Conservation (phyloP, 768 basidiomycete species). For the Sarcomyxa edulis region DNA sequence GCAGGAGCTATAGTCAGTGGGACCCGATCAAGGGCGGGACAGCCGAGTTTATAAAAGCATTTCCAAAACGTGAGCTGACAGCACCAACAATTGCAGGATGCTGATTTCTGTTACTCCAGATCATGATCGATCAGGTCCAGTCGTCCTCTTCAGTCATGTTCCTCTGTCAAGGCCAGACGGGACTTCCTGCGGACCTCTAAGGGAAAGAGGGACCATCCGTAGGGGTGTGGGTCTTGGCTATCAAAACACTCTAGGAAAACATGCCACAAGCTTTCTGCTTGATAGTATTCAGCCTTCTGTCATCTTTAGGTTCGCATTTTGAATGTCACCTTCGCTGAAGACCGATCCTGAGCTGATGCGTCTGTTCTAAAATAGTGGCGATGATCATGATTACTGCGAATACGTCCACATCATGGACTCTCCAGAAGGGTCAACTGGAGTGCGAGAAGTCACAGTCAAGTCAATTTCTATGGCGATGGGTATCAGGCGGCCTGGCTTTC, state of each 20-base stretch:
- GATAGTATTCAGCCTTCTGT: slow-evolving; percentile 57
- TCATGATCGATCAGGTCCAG: slow-evolving; percentile 31
- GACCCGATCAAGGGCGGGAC: slow-evolving; percentile 40
- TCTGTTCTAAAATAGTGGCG: slow-evolving; percentile 58
- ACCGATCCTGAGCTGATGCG: background rate
- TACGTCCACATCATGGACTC: slow-evolving; percentile 40
- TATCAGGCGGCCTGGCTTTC: slow-evolving; percentile 80
- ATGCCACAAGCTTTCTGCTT: slow-evolving; percentile 63
- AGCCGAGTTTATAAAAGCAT: slow-evolving; percentile 47
- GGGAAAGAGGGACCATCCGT: slow-evolving; percentile 71
- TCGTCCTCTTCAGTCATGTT: slow-evolving; percentile 82
- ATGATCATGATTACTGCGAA: slow-evolving; percentile 96
- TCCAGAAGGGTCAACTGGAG: slow-evolving; percentile 18
- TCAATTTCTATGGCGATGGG: slow-evolving; percentile 90
- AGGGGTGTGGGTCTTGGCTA: slow-evolving; percentile 77
- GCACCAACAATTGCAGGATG: background rate
- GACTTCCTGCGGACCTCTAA: slow-evolving; percentile 67
- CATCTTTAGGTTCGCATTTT: slow-evolving; percentile 51
- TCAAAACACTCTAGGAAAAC: slow-evolving; percentile 74
- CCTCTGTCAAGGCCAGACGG: slow-evolving; percentile 75
- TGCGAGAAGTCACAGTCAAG: slow-evolving; percentile 82
- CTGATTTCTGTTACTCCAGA: slow-evolving; percentile 3
- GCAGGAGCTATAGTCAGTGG: slow-evolving; percentile 42
- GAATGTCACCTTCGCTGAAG: slow-evolving; percentile 6
- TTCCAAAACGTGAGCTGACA: slow-evolving; percentile 27